Percentiles rank a stretch among this genome's conserved stretches.
Conservation (phyloP, 2,329 filamentous ascomycete genomes). For the Alternaria hordeiaustralica region DNA sequence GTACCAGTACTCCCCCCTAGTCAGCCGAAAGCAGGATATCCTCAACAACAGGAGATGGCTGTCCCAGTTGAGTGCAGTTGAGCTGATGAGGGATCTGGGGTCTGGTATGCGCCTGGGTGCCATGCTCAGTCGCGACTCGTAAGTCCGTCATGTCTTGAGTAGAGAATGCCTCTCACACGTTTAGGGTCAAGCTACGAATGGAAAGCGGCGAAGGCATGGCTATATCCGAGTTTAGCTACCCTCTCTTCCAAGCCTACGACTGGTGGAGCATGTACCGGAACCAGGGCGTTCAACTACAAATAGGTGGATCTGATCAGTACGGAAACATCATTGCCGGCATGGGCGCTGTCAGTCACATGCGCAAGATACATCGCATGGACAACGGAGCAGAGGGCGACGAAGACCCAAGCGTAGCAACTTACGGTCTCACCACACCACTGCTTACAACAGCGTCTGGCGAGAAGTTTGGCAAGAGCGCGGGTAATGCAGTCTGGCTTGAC, state of each 20-base stretch:
- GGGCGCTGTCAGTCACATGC: slow-evolving; percentile 82
- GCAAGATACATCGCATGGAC: slow-evolving; percentile 38
- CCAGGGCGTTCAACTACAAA: slow-evolving; percentile 77
- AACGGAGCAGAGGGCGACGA: slow-evolving; percentile 26
- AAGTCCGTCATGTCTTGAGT: slow-evolving; percentile 49
- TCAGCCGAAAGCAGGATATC: slow-evolving; percentile 71
- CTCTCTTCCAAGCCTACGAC: slow-evolving; percentile 93
- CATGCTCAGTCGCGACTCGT: slow-evolving; percentile 89
- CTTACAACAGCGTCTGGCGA: slow-evolving; percentile 83
- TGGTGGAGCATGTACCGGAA: slow-evolving; percentile 86
- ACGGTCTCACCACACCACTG: slow-evolving; percentile 90
- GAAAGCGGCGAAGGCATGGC: slow-evolving; percentile 91
- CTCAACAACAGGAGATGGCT: slow-evolving; percentile 88
- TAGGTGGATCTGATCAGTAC: slow-evolving; percentile 94
- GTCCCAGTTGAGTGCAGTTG: slow-evolving; percentile 71
- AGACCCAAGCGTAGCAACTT: slow-evolving; percentile 59
- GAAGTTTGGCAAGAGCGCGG: slow-evolving; percentile 94
- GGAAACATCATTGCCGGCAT: slow-evolving; percentile 94
- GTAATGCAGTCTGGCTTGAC: slow-evolving; percentile 94
- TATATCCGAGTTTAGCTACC: slow-evolving; percentile 91
- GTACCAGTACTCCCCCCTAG: slow-evolving; percentile 68
- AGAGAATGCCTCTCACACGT: slow-evolving; percentile 19
- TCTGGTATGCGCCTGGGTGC: slow-evolving; percentile 77
- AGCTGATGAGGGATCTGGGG: slow-evolving; percentile 78
- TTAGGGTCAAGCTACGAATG: slow-evolving; percentile 79